Percentiles rank a stretch among this genome's conserved stretches.
Conservation (phyloP, 495 filamentous ascomycete species). For the Acidiella bohemica region DNA sequence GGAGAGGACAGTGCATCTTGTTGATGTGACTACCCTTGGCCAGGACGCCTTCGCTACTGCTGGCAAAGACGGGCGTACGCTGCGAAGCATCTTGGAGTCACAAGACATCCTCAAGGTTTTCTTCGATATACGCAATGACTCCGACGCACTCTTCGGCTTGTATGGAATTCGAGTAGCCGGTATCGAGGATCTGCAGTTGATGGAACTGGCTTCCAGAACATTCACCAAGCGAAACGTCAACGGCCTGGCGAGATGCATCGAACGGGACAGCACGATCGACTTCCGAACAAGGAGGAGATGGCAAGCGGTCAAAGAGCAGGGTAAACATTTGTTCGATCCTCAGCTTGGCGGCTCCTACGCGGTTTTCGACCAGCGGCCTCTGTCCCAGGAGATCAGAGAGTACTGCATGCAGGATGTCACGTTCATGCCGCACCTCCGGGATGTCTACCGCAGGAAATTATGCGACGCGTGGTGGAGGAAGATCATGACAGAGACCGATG, state of each 20-base stretch:
- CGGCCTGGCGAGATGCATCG: constrained; percentile 36
- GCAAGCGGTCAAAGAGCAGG: neutral
- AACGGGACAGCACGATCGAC: constrained; percentile 12
- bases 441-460: neutral
- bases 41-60: constrained; percentile 33
- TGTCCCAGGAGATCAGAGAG: neutral
- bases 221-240: constrained; percentile 20
- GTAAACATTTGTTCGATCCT: neutral
- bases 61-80: constrained; percentile 23
- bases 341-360: neutral
- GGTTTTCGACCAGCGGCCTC: neutral
- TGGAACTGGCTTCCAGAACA: constrained; percentile 36
- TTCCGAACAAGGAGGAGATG: neutral
- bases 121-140: constrained; percentile 43
- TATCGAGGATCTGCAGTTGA: constrained; percentile 41
- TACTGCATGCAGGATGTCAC: neutral
- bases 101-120: constrained; percentile 35
- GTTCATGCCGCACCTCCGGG: neutral
- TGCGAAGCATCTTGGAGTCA: constrained; percentile 41
- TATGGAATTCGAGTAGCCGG: constrained; percentile 30
- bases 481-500: neutral
- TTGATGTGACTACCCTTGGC: constrained; percentile 39
- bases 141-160: constrained; percentile 39
- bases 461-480: neutral
- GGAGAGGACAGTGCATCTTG: constrained; percentile 29